Base-by-base conservation (phyloP, 345 rosid genomes). In the Psidium friedrichsthalianum region DNA sequence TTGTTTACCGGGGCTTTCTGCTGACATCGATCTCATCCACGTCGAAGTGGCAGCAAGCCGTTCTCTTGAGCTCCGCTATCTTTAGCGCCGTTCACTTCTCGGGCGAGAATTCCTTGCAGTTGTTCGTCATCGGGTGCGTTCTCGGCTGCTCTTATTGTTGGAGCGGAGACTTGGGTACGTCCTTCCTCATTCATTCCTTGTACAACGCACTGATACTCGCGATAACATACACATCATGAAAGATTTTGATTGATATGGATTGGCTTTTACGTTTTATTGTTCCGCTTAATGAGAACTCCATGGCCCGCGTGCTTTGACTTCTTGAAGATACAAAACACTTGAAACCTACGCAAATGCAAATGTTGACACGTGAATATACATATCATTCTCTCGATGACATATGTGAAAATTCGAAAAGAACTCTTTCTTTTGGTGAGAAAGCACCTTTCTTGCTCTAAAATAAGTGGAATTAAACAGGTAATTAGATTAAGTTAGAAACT, bases 61-160 rank as follows among this genome's bases (percentile, higher is more conserved):
- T 93, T 58, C 64, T 92, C 56, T 69, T 93, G 2, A 96, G 98
- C 85, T 92, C 98, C 22, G 91, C 90, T 69, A 89, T 94, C 80
- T 95, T 96, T 74, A 94, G 96, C 49, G 95, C 92, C 36, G 93
- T 94, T 84, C 99, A 96, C 90, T 94, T 96, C 57, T 95, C 98
- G 4, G 90, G 91, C 20, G 94, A 94, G 85, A 92, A 92, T 87
- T 90, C 88, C 57, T 6, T 94, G 54, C 98, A 96, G 83, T 82
- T 96, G 87, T 93, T 94, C 86, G 85, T 93, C 87, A 90, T 95
- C 61, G 98, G 98, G 5, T 92, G 93, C 56, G 89, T 93, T 51
- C 91, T 96, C 2, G 95, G 98, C 74, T 88, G 91, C 88, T 92
- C 92, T 42, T 97, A 97, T 86, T 90, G 93, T 90, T 93, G 99